Percentiles rank a stretch among this genome's conserved stretches.
These are phyloP conservation scores for Zoysia matrella DNA, from an alignment of 202 grass and related monocot species.

Conservation along the genomic window DNA sequence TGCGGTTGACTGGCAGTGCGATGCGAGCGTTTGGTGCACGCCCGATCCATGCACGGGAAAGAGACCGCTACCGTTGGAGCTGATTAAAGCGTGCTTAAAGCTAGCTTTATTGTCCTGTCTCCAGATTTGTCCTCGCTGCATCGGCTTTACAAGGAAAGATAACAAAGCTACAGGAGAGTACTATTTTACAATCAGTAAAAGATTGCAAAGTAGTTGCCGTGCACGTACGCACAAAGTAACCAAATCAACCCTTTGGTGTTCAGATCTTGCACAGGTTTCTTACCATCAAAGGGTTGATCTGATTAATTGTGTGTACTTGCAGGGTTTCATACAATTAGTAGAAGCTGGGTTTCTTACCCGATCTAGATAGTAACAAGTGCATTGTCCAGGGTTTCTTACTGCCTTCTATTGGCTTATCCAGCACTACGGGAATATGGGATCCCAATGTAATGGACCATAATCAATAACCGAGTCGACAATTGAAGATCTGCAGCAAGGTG, in stretches of 20 bases:
- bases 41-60: conserved; percentile 36
- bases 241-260: conserved; percentile 39
- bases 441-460: neutral
- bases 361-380: no score
- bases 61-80: conserved; percentile 24
- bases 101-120: conserved; percentile 51
- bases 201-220: neutral
- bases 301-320: no score
- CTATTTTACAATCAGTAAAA: conserved; percentile 10
- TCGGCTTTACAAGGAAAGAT: neutral
- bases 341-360: no score
- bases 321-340: no score
- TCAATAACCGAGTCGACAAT: neutral
- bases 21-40: neutral
- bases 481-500: neutral
- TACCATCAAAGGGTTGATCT: no score
- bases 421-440: no score
- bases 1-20: no score
- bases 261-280: conserved; percentile 12
- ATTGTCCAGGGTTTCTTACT: no score
- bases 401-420: no score
- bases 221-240: conserved; percentile 36
- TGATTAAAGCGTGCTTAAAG: conserved; percentile 44
- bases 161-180: neutral
- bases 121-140: conserved; percentile 37